phyloP scores from a whole-genome alignment of 169 alveolate species.

The Besnoitia besnoiti region DNA sequence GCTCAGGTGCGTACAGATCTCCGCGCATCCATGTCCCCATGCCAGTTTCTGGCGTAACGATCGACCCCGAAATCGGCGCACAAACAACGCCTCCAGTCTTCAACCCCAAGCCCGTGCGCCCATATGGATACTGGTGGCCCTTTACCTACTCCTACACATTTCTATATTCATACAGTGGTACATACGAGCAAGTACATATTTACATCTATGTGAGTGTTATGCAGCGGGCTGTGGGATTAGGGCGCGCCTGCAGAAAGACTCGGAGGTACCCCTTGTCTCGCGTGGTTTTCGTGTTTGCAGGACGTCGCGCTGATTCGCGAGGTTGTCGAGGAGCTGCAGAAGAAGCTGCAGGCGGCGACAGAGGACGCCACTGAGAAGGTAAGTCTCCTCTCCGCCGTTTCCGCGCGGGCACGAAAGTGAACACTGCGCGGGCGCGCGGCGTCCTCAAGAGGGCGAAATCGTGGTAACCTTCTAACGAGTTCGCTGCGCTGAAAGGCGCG shows the following conservation, averaged over 20 bases:
- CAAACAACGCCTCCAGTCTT: no score
- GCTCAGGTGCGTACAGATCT: not conserved
- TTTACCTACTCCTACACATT: no score
- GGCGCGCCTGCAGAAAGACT: not conserved
- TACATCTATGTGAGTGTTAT: not conserved
- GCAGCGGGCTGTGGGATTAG: not conserved
- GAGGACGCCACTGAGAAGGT: not conserved
- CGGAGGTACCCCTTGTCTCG: not conserved
- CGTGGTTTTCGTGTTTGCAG: not conserved
- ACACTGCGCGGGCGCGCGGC: no score
- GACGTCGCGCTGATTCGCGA: conserved; percentile 20
- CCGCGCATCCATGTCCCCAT: no score
- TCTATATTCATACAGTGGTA: not conserved
- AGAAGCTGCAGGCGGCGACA: conserved; percentile 37
- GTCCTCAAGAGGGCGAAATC: no score
- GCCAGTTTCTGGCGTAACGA: no score
- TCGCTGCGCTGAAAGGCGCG: no score
- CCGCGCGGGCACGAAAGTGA: no score
- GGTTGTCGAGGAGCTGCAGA: conserved; percentile 33
- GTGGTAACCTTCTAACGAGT: no score
- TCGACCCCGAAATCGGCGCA: no score
- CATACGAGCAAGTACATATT: not conserved
- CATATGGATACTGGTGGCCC: no score
- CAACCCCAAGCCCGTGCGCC: no score
- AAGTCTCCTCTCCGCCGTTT: not conserved